Base-by-base conservation (phyloP, 2,329 filamentous ascomycete genomes). In the Helotiales sp. region DNA sequence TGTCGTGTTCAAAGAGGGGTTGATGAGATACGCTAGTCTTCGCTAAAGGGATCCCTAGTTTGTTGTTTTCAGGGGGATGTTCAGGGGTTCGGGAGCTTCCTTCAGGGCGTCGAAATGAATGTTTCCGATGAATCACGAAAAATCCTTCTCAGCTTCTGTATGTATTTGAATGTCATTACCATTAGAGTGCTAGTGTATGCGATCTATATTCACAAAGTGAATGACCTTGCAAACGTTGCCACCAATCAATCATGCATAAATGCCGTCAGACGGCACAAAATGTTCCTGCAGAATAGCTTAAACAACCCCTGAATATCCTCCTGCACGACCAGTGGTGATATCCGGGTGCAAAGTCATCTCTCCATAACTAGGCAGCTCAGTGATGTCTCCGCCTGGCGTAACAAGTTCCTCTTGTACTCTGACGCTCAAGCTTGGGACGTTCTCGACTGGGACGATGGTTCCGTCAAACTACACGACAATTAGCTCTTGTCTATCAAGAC, bases 311-410 rank as follows among this genome's bases (percentile, higher is more conserved):
- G 47, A n/a, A 17, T 64, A 67, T 26, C 71, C 71, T 59, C 72
- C 70, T 47, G 62, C 40, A 30, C 72, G 68, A 5, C 66, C 66
- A 20, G 55, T 64, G 28, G 71, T 73, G 20, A 73, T 64, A 1
- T 71, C 70, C 2, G 69, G 65, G 62, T 75, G 71, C 15, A 68
- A 10, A 10, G 66, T 73, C 60, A 69, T 71, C n/a, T 66, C 17
- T 13, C 72, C 72, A 64, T 73, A 75, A 4, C 22, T 65, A 6
- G 74, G 74, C 2, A 75, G 40, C 52, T 74, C 58, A 0, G 66
- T 72, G 24, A 70, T 52, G 28, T 69, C 62, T 2, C 34, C 34
- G 6, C 69, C 37, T 28, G 69, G 43, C 1, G 65, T 73, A 8
- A 76, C 65, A 1, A 61, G 57, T 40, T 74, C 72, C 32, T 72